Evolutionary conservation across 179 eudicot species (phyloP).

Genomic region (Vitellaria paradoxa): DNA sequence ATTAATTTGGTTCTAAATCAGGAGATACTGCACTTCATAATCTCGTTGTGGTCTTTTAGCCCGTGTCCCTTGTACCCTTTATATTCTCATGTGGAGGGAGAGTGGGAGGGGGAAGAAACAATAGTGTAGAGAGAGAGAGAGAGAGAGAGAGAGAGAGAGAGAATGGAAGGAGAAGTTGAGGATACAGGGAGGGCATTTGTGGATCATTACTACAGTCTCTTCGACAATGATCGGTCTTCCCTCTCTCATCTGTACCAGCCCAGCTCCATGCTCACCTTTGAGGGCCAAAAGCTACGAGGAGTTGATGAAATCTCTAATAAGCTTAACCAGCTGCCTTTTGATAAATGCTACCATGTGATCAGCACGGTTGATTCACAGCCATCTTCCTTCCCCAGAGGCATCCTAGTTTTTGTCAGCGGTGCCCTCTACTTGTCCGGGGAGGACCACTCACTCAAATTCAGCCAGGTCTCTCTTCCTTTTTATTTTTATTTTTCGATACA

Average conservation of each 20-base stretch:
- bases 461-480: slow-evolving; percentile 51
- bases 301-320: slow-evolving; percentile 50
- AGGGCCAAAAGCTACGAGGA: slow-evolving; percentile 67
- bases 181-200: slow-evolving; percentile 74
- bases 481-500: neutral
- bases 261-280: slow-evolving; percentile 65
- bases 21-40: neutral
- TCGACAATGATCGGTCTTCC: slow-evolving; percentile 56
- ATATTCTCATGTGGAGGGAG: neutral
- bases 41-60: neutral
- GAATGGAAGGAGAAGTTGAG: slow-evolving; percentile 66
- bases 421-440: slow-evolving; percentile 66
- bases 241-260: slow-evolving; percentile 65
- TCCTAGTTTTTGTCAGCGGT: slow-evolving; percentile 80
- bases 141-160: slow-evolving; percentile 18
- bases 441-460: slow-evolving; percentile 73
- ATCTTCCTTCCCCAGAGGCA: slow-evolving; percentile 53
- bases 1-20: neutral
- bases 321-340: slow-evolving; percentile 67
- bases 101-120: neutral
- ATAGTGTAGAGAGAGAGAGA: slow-evolving; percentile 19
- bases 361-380: slow-evolving; percentile 83
- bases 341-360: slow-evolving; percentile 63
- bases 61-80: neutral
- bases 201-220: slow-evolving; percentile 66